A percentile compares a stretch with the other conserved stretches of the same genome.
Conservation (phyloP, 495 filamentous ascomycete species). For the Penicillium verhagenii region DNA sequence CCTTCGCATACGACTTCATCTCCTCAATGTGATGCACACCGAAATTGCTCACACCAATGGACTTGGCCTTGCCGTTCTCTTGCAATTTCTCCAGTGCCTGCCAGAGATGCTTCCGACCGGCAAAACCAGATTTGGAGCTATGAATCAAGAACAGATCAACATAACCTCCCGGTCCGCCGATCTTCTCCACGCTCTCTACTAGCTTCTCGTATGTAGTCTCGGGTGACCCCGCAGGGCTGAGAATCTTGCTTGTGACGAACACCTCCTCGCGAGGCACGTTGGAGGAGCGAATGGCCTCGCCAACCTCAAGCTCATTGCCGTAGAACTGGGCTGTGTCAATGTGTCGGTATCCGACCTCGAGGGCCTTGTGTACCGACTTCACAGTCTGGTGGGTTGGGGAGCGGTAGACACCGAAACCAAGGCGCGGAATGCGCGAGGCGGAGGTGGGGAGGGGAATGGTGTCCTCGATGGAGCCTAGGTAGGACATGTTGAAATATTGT, state of each 20-base stretch:
- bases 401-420: constrained; percentile 76
- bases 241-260: constrained; percentile 68
- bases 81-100: constrained; percentile 60
- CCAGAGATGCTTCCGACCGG: constrained; percentile 61
- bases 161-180: constrained; percentile 60
- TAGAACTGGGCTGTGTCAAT: constrained; percentile 75
- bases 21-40: constrained; percentile 60
- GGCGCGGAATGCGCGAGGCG: constrained; percentile 54
- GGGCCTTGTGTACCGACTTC: constrained; percentile 57
- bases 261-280: constrained; percentile 55
- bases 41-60: constrained; percentile 72
- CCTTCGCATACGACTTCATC: constrained; percentile 58
- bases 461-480: constrained; percentile 55
- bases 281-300: constrained; percentile 56
- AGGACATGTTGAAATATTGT: constrained; percentile 32
- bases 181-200: constrained; percentile 59
- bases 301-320: constrained; percentile 65
- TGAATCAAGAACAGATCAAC: constrained; percentile 73
- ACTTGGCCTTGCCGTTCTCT: constrained; percentile 56
- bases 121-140: constrained; percentile 51
- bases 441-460: constrained; percentile 55
- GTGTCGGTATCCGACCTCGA: constrained; percentile 65
- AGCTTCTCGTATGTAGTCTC: constrained; percentile 59
- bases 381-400: constrained; percentile 51
- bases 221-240: constrained; percentile 51